These are phyloP conservation scores for Sphagnum contortum DNA, from an alignment of 225 moss, liverwort and hornwort genomes.

Conservation along the genomic window DNA sequence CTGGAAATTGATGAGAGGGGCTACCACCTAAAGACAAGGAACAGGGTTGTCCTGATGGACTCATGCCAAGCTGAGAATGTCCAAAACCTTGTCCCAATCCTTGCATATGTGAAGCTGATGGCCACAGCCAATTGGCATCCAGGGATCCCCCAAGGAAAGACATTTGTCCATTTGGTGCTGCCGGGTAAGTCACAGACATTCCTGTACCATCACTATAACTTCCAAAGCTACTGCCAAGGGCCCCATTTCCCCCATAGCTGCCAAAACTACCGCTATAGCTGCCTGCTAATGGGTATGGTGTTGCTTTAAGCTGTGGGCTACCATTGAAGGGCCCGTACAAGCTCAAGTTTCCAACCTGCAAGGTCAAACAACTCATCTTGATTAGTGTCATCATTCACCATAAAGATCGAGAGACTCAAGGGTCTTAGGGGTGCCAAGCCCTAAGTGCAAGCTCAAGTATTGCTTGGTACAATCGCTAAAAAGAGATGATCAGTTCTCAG, in stretches of 20 bases:
- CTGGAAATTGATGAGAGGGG: constrained; percentile 31
- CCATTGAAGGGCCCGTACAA: constrained; percentile 23
- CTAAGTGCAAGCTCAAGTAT: no score
- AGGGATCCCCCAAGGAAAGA: constrained; percentile 37
- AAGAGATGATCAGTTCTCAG: no score
- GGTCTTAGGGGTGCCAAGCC: no score
- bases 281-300: constrained; percentile 32
- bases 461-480: no score
- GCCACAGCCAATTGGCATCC: constrained; percentile 21
- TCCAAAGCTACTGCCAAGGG: constrained; percentile 30
- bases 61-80: constrained; percentile 10
- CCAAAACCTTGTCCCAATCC: background rate
- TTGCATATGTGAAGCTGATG: constrained; percentile 10
- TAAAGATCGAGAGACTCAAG: no score
- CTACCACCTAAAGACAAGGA: constrained; percentile 37
- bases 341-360: constrained; percentile 32
- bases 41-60: constrained; percentile 6
- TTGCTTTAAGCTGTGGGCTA: constrained; percentile 31
- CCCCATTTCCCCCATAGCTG: constrained; percentile 28
- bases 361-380: no score
- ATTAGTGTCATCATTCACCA: no score
- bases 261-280: constrained; percentile 47
- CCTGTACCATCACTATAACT: constrained; percentile 34
- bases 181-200: constrained; percentile 2
- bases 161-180: constrained; percentile 24